Evolutionary conservation across 768 basidiomycete species (phyloP).

Genomic region (Pulveroboletus sp.): DNA sequence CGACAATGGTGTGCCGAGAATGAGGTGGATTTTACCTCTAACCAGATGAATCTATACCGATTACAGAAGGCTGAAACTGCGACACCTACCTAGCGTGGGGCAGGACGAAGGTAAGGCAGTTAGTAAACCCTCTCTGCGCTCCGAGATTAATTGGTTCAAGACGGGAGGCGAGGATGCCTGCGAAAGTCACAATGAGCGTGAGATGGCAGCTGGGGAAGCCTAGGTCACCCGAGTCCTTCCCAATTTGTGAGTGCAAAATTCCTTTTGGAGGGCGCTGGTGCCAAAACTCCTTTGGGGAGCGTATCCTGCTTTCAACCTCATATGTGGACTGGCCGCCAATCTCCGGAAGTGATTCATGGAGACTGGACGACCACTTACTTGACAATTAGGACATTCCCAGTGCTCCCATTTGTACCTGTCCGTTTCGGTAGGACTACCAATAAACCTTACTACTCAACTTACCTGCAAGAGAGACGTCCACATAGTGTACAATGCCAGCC

Average conservation of each 20-base stretch:
- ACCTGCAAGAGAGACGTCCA: conserved; percentile 75
- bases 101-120: conserved; percentile 46
- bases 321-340: conserved; percentile 12
- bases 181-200: background rate
- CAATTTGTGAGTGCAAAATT: conserved; percentile 27
- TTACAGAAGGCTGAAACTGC: background rate
- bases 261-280: conserved; percentile 22
- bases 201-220: background rate
- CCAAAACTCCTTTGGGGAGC: conserved; percentile 37
- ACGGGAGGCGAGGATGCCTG: conserved; percentile 19
- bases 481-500: conserved; percentile 69
- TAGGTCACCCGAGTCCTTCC: conserved; percentile 27
- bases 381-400: conserved; percentile 65
- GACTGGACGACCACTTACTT: conserved; percentile 34
- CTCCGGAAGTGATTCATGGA: background rate
- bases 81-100: conserved; percentile 41
- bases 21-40: conserved; percentile 61
- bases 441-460: conserved; percentile 11
- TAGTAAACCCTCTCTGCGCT: conserved; percentile 18
- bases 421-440: background rate
- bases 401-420: conserved; percentile 66
- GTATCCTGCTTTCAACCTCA: conserved; percentile 18
- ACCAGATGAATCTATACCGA: background rate
- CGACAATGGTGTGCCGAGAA: conserved; percentile 34
- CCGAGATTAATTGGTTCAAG: conserved; percentile 21